Evolutionary conservation across 805 yeast genomes (phyloP), one percentile per base, ranked within the genome.

Genomic region (Yamadazyma olivae): DNA sequence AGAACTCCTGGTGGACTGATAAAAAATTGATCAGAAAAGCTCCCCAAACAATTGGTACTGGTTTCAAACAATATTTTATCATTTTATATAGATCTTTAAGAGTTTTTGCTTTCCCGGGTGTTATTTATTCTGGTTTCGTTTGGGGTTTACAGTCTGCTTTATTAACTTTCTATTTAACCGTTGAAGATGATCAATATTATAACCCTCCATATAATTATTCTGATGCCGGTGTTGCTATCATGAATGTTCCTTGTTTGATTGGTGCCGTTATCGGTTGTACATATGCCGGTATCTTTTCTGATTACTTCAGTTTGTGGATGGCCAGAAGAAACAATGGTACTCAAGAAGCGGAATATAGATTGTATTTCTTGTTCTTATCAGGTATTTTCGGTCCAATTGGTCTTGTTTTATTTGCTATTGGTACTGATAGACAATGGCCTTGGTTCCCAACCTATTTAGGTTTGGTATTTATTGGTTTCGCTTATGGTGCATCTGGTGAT

Each of bases 141-240:
- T 64, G 69, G 70, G 69, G 69, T 6, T 49, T 63, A 36, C 70
- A 63, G 44, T 63, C 60, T 38, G 65, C 66, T 2, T 54, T 61
- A 33, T 51, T 64, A 48, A 61, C 68, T 5, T 64, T 64, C 41
- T 64, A 61, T 41, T 51, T 64, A 37, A 64, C 70, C 0, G 64
- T 63, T 3, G 64, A 63, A 36, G 69, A 63, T 39, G 64, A 62
- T 33, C 51, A 54, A 32, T 61, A 54, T 38, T 56, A 56, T 36
- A 57, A 55, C 35, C 56, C 61, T 9, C 68, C 68, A 2, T 64
- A 52, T 46, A 63, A 46, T 45, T 57, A 59, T 34, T 50, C 59
- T 15, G 44, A 60, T 45, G 55, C 57, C 5, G 63, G 61, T 9
- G 66, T 64, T 8, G 68, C 67, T 6, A 41, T 64, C 26, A 63